Evolutionary conservation across 1,284 basidiomycete species (phyloP).

Genomic region (Trametes polyzona): DNA sequence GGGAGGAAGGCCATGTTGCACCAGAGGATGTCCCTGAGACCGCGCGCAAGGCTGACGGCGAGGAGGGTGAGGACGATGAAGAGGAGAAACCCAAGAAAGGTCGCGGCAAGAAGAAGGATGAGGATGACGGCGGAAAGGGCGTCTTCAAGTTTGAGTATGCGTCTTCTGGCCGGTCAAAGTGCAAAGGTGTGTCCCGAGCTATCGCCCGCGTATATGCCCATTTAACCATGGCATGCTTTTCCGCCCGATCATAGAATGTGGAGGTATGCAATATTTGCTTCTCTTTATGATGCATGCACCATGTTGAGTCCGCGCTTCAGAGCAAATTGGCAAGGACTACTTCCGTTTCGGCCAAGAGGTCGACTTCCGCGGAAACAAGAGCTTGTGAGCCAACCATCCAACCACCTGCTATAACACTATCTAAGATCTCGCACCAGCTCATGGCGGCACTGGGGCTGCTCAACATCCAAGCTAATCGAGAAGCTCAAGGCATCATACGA

Average conservation of each 20-base stretch:
- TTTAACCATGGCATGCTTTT: background rate
- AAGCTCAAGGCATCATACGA: slow-evolving; percentile 71
- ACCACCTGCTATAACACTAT: slow-evolving; percentile 5
- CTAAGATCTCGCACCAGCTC: slow-evolving; percentile 44
- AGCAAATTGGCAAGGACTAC: slow-evolving; percentile 68
- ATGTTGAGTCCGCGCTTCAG: too few relatives aligned
- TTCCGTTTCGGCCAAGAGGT: slow-evolving; percentile 77
- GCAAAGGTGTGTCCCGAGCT: slow-evolving; percentile 32
- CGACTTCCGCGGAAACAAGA: slow-evolving; percentile 73
- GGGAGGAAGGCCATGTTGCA: slow-evolving; percentile 74
- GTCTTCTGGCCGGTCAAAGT: slow-evolving; percentile 32
- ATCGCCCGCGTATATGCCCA: background rate
- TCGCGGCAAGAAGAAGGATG: slow-evolving; percentile 31
- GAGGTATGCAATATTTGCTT: slow-evolving; percentile 42
- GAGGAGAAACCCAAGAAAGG: slow-evolving; percentile 39
- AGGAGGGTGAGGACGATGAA: slow-evolving; percentile 52
- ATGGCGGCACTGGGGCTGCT: slow-evolving; percentile 86
- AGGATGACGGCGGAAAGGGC: slow-evolving; percentile 24
- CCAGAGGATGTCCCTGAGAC: slow-evolving; percentile 78
- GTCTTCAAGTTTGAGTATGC: slow-evolving; percentile 39
- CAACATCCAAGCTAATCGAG: slow-evolving; percentile 63
- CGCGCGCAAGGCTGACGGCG: slow-evolving; percentile 61
- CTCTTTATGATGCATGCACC: background rate
- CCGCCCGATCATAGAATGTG: slow-evolving; percentile 47
- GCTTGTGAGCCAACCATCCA: slow-evolving; percentile 54